Base-by-base conservation (phyloP, 352 stramenopile species). In the Phytophthora ramorum region DNA sequence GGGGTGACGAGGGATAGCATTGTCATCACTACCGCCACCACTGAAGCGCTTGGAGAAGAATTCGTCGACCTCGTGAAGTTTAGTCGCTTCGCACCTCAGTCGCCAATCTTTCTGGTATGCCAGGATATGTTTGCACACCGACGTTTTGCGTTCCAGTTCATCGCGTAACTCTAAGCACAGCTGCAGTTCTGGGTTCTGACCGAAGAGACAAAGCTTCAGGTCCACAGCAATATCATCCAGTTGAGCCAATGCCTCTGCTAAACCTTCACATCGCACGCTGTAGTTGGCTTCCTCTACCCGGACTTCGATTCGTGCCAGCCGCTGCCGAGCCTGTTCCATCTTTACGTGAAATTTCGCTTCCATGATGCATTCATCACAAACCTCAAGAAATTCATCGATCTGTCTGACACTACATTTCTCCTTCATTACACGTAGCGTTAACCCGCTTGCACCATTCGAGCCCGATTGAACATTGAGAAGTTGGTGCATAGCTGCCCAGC, bases 31-130 rank as follows among this genome's bases (percentile, higher is more conserved):
- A 19, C 53, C 38, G 16, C 41, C 26, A 5, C 51, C 40, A 10
- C 49, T 59, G 12, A 75, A 71, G 14, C 54, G 62, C 24, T 75
- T 75, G 0, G 61, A 71, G 22, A 90, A 83, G 30, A 83, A 90
- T 32, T 91, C 83, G 3, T 91, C 80, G 3, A 86, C 63, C 22
- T 91, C 83, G 40, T 89, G 80, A 0, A 91, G 51, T 35, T 82
- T 78, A 3, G 74, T 73, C 22, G 83, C 57, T 58, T 87, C 71
- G 43, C 78, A 89, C 5, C 81, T 28, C 2, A 76, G 26, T 4
- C 70, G 56, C 79, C 80, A 89, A n/a, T 78, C 40, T 17, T 55
- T 56, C 34, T 91, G 78, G 22, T 89, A 91, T 2, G 10, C 13
- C 8, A 70, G 14, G 17, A 91, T 68, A 4, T 59, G 66, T 14